Percentiles rank a stretch among this genome's conserved stretches.
phyloP scores from a whole-genome alignment of 805 yeast genomes.

The Saccharomyces mikatae region DNA sequence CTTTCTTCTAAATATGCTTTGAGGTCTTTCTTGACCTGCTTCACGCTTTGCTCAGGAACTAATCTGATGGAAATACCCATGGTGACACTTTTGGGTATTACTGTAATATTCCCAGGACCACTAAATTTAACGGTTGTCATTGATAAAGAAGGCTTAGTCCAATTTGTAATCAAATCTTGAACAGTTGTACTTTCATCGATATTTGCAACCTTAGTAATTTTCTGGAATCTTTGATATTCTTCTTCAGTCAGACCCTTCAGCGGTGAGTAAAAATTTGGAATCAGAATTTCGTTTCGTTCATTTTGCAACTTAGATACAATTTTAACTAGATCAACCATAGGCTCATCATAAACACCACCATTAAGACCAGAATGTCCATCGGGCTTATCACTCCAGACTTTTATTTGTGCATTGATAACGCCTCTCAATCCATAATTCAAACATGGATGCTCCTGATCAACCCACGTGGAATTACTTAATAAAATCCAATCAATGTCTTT shows the following conservation, averaged over 20 bases:
- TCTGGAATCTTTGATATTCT: slow-evolving; percentile 56
- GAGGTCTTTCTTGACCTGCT: slow-evolving; percentile 45
- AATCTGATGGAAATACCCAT: slow-evolving; percentile 76
- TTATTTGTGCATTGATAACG: slow-evolving; percentile 71
- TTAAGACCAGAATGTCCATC: slow-evolving; percentile 95
- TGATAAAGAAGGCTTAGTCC: slow-evolving; percentile 88
- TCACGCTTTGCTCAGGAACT: slow-evolving; percentile 79
- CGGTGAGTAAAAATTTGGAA: slow-evolving; percentile 69
- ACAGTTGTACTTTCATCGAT: slow-evolving; percentile 28
- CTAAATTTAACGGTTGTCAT: slow-evolving; percentile 77
- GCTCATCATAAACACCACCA: slow-evolving; percentile 86
- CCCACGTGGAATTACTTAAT: slow-evolving; percentile 88
- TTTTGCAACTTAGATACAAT: slow-evolving; percentile 56
- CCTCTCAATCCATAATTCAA: slow-evolving; percentile 92
- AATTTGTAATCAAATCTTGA: slow-evolving; percentile 59
- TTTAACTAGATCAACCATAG: slow-evolving; percentile 76
- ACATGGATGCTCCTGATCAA: slow-evolving; percentile 83
- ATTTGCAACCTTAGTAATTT: slow-evolving; percentile 41
- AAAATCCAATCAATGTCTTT: slow-evolving; percentile 76
- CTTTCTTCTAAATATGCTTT: slow-evolving; percentile 37
- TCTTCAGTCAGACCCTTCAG: slow-evolving; percentile 47
- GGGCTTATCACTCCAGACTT: slow-evolving; percentile 62
- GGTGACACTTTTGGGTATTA: slow-evolving; percentile 74
- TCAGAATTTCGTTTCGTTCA: slow-evolving; percentile 45
- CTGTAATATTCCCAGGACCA: slow-evolving; percentile 85